Conservation (phyloP, 345 rosid genomes). For the Heritiera littoralis region DNA sequence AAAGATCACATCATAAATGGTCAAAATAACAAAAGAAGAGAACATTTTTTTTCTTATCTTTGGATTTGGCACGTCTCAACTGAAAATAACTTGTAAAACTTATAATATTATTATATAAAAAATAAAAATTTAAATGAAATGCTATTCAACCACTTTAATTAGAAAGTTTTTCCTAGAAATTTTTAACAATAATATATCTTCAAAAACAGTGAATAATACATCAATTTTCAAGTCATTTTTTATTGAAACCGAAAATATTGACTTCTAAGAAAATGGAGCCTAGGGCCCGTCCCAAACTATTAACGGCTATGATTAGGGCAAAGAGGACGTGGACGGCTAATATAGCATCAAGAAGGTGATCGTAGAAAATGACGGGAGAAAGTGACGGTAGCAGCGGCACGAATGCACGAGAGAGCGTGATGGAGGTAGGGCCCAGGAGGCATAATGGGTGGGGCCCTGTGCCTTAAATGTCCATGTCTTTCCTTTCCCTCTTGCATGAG, state of each 20-base stretch:
- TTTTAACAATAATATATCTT: neutral
- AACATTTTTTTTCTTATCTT: too few species aligned
- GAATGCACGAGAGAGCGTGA: constrained; percentile 18
- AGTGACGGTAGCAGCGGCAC: too few species aligned
- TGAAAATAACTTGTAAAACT: too few species aligned
- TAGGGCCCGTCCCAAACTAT: neutral
- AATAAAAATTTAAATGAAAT: too few species aligned
- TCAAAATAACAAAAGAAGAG: too few species aligned
- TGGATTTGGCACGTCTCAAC: too few species aligned
- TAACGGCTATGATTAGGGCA: neutral
- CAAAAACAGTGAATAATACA: neutral
- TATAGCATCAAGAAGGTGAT: neutral
- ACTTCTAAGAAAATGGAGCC: neutral
- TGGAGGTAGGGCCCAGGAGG: constrained; percentile 7
- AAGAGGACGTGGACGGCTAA: neutral
- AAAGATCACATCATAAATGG: too few species aligned
- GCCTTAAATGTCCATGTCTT: constrained; percentile 20
- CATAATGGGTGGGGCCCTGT: neutral
- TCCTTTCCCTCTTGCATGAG: constrained; percentile 1
- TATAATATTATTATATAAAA: too few species aligned
- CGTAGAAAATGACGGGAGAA: neutral
- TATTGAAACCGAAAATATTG: neutral
- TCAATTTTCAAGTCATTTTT: neutral
- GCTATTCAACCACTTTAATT: too few species aligned
- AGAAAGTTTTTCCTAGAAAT: too few species aligned